Percentiles rank a stretch among this genome's conserved stretches.
Evolutionary conservation across 495 filamentous ascomycete genomes (phyloP).

Genomic region (Trichoderma orchidacearum): DNA sequence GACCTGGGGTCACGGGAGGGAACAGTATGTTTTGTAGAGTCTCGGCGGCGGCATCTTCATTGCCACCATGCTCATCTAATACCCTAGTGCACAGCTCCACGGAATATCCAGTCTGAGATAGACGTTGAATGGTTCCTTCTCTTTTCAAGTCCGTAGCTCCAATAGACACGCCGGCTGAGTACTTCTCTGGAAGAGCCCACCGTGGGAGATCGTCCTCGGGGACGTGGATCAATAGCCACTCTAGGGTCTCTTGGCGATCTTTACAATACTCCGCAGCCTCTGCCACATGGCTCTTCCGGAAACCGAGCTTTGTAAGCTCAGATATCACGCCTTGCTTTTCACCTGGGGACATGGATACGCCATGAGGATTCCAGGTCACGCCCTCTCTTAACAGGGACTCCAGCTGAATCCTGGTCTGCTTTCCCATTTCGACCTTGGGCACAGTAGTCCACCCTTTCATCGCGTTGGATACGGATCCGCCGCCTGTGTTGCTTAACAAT

Average conservation of each 20-base stretch:
- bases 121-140: slow-evolving; percentile 69
- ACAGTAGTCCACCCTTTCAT: slow-evolving; percentile 70
- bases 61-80: slow-evolving; percentile 48
- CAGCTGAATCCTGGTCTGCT: slow-evolving; percentile 56
- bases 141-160: slow-evolving; percentile 62
- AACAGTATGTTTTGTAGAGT: slow-evolving; percentile 58
- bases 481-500: slow-evolving; percentile 17
- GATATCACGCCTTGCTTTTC: slow-evolving; percentile 48
- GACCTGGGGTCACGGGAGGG: slow-evolving; percentile 20
- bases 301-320: slow-evolving; percentile 65
- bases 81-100: slow-evolving; percentile 65
- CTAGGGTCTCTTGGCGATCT: slow-evolving; percentile 80
- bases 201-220: slow-evolving; percentile 87
- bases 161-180: slow-evolving; percentile 75
- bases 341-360: slow-evolving; percentile 43
- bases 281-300: slow-evolving; percentile 74
- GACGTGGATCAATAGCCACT: slow-evolving; percentile 90
- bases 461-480: slow-evolving; percentile 11
- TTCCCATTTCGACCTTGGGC: slow-evolving; percentile 87
- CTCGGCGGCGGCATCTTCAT: slow-evolving; percentile 72
- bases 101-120: slow-evolving; percentile 72
- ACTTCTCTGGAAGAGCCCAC: slow-evolving; percentile 84
- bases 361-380: slow-evolving; percentile 75
- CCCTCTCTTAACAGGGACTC: slow-evolving; percentile 65
- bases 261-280: slow-evolving; percentile 81